Evolutionary conservation across 176 grass and related monocot species (phyloP), one percentile per base, ranked within the genome.

Genomic region (bread wheat (Triticum aestivum)): DNA sequence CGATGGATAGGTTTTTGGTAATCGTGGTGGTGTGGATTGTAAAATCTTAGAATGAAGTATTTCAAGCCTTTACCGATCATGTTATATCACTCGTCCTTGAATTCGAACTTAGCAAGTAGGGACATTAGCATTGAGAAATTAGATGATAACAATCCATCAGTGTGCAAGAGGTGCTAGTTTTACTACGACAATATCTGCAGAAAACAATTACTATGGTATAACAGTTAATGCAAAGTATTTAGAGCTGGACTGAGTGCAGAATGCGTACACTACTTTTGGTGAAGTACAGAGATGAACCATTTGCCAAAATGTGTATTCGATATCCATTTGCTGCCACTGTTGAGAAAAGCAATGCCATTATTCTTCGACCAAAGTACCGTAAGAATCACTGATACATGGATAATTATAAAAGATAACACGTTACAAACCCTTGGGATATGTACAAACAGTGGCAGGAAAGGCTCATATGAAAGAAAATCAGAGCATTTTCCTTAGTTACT

Each of bases 261-360:
- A 93, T 87, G 85, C 97, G 35, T 96, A 99, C 97, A 99, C 97
- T 91, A 99, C 83, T 99, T 99, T 96, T 20, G 92, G 97, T 79
- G 97, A 96, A 85, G 94, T 99, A 93, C 94, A 99, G 58, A 99
- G 97, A 92, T 99, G 86, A 83, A 99, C 94, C 97, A 99, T 99
- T 96, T 99, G 97, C 97, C 97, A 99, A 90, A 99, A 96, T 62
- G 97, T 96, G 86, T 99, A 99, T 89, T 99, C 94, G 21, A 96
- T 91, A 81, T 99, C 97, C 97, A 99, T 99, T 98, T 99, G 97
- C 91, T 96, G 97, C 97, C 97, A 99, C 97, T 99, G 88, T 71
- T 68, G 66, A 83, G 62, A 77, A 88, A 29, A 86, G 86, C 8
- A 90, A 83, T 68, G 68, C 65, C 35, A 73, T 84, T 47, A 39